phyloP scores from a whole-genome alignment of 176 grass and related monocot species.

The Aegilops longissima region DNA sequence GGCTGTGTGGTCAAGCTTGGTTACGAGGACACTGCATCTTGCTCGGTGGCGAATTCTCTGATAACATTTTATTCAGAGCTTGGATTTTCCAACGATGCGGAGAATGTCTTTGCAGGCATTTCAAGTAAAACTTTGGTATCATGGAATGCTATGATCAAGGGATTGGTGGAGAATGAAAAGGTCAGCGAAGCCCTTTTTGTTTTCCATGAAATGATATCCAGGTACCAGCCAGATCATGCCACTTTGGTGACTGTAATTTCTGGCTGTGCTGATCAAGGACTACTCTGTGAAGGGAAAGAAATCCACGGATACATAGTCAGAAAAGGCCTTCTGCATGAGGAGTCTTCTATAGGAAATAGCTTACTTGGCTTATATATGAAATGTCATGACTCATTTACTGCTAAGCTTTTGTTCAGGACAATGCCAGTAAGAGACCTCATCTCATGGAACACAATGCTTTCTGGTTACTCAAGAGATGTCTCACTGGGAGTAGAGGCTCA shows the following conservation, averaged over 20 bases:
- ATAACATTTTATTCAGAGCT: conserved; percentile 61
- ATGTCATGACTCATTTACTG: conserved; percentile 38
- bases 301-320: conserved; percentile 60
- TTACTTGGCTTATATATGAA: conserved; percentile 65
- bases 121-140: conserved; percentile 57
- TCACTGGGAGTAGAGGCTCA: conserved; percentile 35
- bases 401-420: conserved; percentile 45
- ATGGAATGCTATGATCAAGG: conserved; percentile 81
- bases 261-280: conserved; percentile 47
- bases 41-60: conserved; percentile 60
- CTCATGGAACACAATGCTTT: conserved; percentile 88
- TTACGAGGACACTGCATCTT: conserved; percentile 36
- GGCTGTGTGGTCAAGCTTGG: conserved; percentile 49
- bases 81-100: conserved; percentile 36
- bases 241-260: conserved; percentile 64
- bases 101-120: conserved; percentile 43
- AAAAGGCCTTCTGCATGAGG: conserved; percentile 24
- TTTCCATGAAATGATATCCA: conserved; percentile 54
- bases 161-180: conserved; percentile 45
- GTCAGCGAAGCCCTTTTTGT: conserved; percentile 25
- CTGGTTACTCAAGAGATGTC: conserved; percentile 47
- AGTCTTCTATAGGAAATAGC: conserved; percentile 56
- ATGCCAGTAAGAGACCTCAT: conserved; percentile 71
- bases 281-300: conserved; percentile 51
- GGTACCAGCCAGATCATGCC: conserved; percentile 41